These are phyloP conservation scores for Myxozyma monticola DNA, from an alignment of 805 yeast species.

Conservation along the genomic window DNA sequence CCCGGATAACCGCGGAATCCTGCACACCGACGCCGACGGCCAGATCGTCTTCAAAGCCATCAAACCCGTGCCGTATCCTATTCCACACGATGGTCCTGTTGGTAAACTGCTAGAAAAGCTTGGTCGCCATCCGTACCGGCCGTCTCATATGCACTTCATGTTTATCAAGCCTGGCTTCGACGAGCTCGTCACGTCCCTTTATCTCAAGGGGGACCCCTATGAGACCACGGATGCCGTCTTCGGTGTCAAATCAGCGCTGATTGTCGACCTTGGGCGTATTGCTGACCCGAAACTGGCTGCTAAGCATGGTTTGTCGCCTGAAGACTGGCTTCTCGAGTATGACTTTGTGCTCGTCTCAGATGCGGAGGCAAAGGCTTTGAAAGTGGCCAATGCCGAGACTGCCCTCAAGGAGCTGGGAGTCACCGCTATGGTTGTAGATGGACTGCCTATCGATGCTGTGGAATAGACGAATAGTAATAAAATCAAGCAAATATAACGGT, in stretches of 20 bases:
- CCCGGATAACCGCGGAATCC: slow-evolving; percentile 42
- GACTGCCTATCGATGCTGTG: slow-evolving; percentile 25
- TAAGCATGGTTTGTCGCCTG: slow-evolving; percentile 13
- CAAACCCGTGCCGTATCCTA: slow-evolving; percentile 43
- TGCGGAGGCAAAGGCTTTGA: slow-evolving; percentile 20
- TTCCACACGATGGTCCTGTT: slow-evolving; percentile 46
- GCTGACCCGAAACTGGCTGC: slow-evolving; percentile 16
- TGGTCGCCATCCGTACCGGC: slow-evolving; percentile 44
- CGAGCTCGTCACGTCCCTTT: slow-evolving; percentile 40
- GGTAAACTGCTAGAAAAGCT: slow-evolving; percentile 39
- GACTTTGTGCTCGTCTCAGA: slow-evolving; percentile 27
- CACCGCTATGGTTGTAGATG: slow-evolving; percentile 19
- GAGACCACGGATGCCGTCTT: slow-evolving; percentile 42
- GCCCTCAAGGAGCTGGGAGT: slow-evolving; percentile 19
- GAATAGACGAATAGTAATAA: no score
- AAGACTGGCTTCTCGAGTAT: slow-evolving; percentile 20
- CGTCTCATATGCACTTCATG: slow-evolving; percentile 41
- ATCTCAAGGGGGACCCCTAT: slow-evolving; percentile 38
- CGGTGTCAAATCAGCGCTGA: slow-evolving; percentile 40
- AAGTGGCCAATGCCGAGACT: slow-evolving; percentile 10
- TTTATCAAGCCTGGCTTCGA: slow-evolving; percentile 37
- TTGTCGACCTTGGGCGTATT: slow-evolving; percentile 22
- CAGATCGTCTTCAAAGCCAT: slow-evolving; percentile 37
- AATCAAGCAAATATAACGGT: no score
- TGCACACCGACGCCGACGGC: slow-evolving; percentile 37